Percentiles rank a stretch among this genome's conserved stretches.
Conservation (phyloP, 495 filamentous ascomycete species). For the Penicillium salamii region DNA sequence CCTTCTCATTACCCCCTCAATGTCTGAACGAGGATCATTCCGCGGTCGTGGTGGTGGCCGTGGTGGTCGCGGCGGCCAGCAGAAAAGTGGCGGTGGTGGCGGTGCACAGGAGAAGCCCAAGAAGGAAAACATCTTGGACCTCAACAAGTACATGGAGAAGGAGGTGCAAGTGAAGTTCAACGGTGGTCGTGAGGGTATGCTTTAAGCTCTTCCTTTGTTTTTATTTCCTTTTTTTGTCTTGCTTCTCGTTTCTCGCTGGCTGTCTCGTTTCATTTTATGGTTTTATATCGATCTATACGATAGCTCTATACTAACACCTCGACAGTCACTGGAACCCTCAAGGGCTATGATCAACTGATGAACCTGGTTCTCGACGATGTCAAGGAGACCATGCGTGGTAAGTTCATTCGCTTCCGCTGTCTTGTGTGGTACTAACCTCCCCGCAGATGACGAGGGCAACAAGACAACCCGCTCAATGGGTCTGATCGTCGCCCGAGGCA, state of each 20-base stretch:
- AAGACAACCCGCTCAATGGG: constrained; percentile 79
- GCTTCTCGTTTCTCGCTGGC: neutral
- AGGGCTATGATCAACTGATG: constrained; percentile 96
- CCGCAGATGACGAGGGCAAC: constrained; percentile 88
- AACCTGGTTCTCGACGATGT: constrained; percentile 95
- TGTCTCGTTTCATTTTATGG: neutral
- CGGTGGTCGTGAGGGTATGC: constrained; percentile 86
- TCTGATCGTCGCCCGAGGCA: constrained; percentile 88
- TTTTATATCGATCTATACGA: constrained; percentile 6
- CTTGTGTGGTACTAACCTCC: constrained; percentile 12
- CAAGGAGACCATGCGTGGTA: constrained; percentile 83
- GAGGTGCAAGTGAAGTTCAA: constrained; percentile 93
- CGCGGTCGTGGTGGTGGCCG: constrained; percentile 53
- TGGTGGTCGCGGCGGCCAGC: constrained; percentile 35
- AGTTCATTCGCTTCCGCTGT: neutral
- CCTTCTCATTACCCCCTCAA: constrained; percentile 19
- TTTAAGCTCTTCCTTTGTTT: constrained; percentile 9
- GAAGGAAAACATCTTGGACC: constrained; percentile 96
- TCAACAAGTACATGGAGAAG: constrained; percentile 96
- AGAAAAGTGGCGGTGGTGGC: constrained; percentile 49
- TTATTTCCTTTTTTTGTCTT: neutral
- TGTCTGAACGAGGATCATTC: constrained; percentile 70
- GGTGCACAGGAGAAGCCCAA: constrained; percentile 71
- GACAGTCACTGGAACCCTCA: constrained; percentile 80
- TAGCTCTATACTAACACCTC: constrained; percentile 1